These are phyloP conservation scores for Fraxinus sp. DNA, from an alignment of 305 asterid genomes.

Conservation along the genomic window DNA sequence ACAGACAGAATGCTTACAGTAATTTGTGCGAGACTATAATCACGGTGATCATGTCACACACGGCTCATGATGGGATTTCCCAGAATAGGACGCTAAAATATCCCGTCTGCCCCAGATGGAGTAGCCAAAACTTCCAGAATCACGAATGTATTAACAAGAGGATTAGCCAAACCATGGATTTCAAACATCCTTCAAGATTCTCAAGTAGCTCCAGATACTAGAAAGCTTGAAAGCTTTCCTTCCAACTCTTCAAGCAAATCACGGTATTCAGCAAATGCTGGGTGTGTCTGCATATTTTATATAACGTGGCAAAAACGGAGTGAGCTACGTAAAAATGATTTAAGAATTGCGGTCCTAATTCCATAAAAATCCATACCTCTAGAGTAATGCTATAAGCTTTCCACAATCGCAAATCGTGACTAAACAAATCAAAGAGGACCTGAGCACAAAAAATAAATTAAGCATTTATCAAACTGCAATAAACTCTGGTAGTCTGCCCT, in stretches of 20 bases:
- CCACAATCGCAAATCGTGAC: slow-evolving; percentile 86
- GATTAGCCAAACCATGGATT: slow-evolving; percentile 17
- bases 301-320: background rate
- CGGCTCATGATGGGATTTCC: background rate
- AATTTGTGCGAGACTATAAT: background rate
- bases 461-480: slow-evolving; percentile 13
- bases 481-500: background rate
- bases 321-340: slow-evolving; percentile 7
- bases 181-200: slow-evolving; percentile 21
- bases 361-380: slow-evolving; percentile 49
- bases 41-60: background rate
- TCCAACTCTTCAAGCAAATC: slow-evolving; percentile 90
- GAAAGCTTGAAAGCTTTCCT: slow-evolving; percentile 39
- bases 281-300: slow-evolving; percentile 54
- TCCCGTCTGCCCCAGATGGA: background rate
- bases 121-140: background rate
- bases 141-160: background rate
- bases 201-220: background rate
- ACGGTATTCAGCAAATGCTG: slow-evolving; percentile 66
- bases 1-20: background rate
- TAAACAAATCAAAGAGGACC: slow-evolving; percentile 92
- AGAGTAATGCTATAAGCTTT: slow-evolving; percentile 76
- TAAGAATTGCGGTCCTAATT: slow-evolving; percentile 2
- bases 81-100: background rate
- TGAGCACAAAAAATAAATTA: slow-evolving; percentile 32